These are phyloP conservation scores for Fusarium xyrophilum DNA, from an alignment of 2,329 filamentous ascomycete genomes.

Conservation along the genomic window DNA sequence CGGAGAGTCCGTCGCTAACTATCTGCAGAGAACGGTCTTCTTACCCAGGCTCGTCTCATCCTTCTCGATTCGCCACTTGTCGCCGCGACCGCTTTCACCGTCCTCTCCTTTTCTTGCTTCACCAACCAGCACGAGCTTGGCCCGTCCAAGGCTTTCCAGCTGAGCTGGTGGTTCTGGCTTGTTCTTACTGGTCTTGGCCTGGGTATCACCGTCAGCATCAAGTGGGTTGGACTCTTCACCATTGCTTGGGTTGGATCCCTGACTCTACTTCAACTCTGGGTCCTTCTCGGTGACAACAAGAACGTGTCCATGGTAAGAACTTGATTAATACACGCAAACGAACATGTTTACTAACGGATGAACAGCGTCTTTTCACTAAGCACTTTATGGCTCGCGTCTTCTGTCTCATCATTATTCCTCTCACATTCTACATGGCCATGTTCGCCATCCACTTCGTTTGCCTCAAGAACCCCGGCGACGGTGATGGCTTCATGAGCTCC, in stretches of 20 bases:
- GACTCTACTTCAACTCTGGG: constrained; percentile 92
- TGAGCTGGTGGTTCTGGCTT: constrained; percentile 99
- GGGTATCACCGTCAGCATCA: constrained; percentile 91
- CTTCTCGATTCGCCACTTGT: constrained; percentile 95
- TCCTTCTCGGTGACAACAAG: constrained; percentile 86
- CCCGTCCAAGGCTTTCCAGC: constrained; percentile 83
- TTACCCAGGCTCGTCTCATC: constrained; percentile 94
- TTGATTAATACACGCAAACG: neutral
- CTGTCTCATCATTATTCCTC: constrained; percentile 87
- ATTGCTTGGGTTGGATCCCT: constrained; percentile 96
- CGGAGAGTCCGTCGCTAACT: constrained; percentile 39
- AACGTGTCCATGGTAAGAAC: constrained; percentile 75
- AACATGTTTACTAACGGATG: constrained; percentile 19
- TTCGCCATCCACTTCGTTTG: constrained; percentile 96
- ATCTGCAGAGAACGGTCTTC: constrained; percentile 82
- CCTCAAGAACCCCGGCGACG: constrained; percentile 92
- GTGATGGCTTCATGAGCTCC: constrained; percentile 99
- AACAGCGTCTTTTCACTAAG: constrained; percentile 81
- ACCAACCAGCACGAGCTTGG: constrained; percentile 97
- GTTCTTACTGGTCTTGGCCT: constrained; percentile 83
- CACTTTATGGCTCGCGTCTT: constrained; percentile 91
- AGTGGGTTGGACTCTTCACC: constrained; percentile 99
- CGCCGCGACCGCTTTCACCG: constrained; percentile 90
- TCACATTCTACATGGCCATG: constrained; percentile 94
- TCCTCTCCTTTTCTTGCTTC: constrained; percentile 88